These are phyloP conservation scores for Penicillium roqueforti DNA, from an alignment of 495 filamentous ascomycete genomes.

Conservation along the genomic window DNA sequence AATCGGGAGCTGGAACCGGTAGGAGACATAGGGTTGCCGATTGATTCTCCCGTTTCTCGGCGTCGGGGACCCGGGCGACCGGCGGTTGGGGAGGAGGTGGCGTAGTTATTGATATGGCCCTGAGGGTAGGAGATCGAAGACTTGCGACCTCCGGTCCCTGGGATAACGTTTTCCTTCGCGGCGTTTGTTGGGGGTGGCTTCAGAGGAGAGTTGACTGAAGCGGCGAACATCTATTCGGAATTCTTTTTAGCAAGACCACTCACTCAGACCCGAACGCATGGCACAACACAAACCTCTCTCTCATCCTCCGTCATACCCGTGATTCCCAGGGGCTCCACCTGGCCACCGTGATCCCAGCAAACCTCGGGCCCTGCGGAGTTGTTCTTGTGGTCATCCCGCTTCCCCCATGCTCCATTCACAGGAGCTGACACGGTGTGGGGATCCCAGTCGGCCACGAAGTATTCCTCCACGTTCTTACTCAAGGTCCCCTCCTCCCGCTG, in stretches of 20 bases:
- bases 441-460: slow-evolving; percentile 74
- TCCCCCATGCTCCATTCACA: slow-evolving; percentile 68
- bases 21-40: slow-evolving; percentile 55
- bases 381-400: slow-evolving; percentile 63
- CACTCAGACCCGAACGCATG: slow-evolving; percentile 17
- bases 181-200: slow-evolving; percentile 73
- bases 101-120: slow-evolving; percentile 41
- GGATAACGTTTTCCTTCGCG: slow-evolving; percentile 63
- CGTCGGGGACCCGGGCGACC: slow-evolving; percentile 69
- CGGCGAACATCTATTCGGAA: slow-evolving; percentile 63
- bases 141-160: slow-evolving; percentile 63
- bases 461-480: slow-evolving; percentile 59
- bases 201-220: slow-evolving; percentile 86
- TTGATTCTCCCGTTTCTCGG: slow-evolving; percentile 81
- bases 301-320: slow-evolving; percentile 78
- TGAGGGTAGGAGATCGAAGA: slow-evolving; percentile 65
- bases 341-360: slow-evolving; percentile 84
- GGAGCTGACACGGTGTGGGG: slow-evolving; percentile 61
- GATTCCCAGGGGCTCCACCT: slow-evolving; percentile 66
- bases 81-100: slow-evolving; percentile 55
- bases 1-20: slow-evolving; percentile 48
- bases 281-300: slow-evolving; percentile 57
- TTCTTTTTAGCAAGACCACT: slow-evolving; percentile 17
- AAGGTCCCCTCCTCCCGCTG: slow-evolving; percentile 55
- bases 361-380: slow-evolving; percentile 65